Conservation (phyloP, 768 basidiomycete species). For the Boletus subcaerulescens region DNA sequence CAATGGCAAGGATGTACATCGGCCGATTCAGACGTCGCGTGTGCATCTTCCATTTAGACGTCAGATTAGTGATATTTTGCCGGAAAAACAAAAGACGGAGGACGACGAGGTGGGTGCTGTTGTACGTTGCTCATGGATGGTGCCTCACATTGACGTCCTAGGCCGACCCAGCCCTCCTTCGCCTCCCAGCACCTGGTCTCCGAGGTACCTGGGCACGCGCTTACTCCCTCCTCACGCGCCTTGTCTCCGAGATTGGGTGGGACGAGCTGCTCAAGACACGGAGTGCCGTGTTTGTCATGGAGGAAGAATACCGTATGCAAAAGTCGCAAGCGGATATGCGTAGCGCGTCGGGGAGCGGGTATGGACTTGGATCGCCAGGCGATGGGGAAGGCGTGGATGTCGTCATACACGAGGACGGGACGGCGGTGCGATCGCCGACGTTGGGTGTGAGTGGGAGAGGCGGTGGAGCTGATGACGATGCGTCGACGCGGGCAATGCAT, state of each 20-base stretch:
- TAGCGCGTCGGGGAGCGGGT: conserved; percentile 24
- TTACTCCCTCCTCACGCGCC: conserved; percentile 83
- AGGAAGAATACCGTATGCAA: conserved; percentile 98
- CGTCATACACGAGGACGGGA: conserved; percentile 67
- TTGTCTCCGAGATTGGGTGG: conserved; percentile 96
- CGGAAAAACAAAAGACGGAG: conserved; percentile 75
- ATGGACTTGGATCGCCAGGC: background rate
- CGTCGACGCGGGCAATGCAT: conserved; percentile 54
- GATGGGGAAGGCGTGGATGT: conserved; percentile 17
- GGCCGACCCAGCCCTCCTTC: conserved; percentile 91
- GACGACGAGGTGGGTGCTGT: conserved; percentile 67
- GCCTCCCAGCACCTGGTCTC: conserved; percentile 92
- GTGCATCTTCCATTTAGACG: conserved; percentile 85
- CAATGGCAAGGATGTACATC: conserved; percentile 92
- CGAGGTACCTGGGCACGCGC: conserved; percentile 96
- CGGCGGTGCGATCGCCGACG: conserved; percentile 28
- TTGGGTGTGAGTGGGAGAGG: background rate
- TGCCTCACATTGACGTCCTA: conserved; percentile 23
- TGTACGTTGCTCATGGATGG: background rate
- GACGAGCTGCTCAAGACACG: conserved; percentile 95
- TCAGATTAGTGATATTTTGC: conserved; percentile 86
- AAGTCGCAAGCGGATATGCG: conserved; percentile 77
- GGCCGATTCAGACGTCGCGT: conserved; percentile 72
- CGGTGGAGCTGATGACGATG: conserved; percentile 54
- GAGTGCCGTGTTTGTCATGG: conserved; percentile 97